Conservation (phyloP, 192 early-diverging fungal species). For the Umbelopsis sp. region DNA sequence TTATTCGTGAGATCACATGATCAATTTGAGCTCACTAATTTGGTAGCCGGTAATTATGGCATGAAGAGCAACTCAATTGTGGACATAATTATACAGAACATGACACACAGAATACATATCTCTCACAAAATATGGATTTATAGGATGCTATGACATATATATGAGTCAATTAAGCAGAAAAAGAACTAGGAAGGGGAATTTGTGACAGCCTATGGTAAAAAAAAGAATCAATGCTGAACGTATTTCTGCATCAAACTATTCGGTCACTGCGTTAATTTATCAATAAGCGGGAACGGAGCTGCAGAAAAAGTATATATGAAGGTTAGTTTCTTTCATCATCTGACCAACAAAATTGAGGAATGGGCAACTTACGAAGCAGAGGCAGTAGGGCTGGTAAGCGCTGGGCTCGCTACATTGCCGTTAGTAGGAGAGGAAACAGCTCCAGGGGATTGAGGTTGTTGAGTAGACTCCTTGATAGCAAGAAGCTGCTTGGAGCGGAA, state of each 20-base stretch:
- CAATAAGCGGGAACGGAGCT: slow-evolving; percentile 23
- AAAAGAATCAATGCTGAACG: slow-evolving; percentile 10
- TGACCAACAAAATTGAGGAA: neutral
- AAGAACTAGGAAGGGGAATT: slow-evolving; percentile 15
- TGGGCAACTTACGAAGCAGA: slow-evolving; percentile 22
- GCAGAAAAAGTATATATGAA: neutral
- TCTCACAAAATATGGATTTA: slow-evolving; percentile 11
- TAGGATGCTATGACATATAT: slow-evolving; percentile 16
- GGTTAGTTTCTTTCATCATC: neutral
- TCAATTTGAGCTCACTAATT: neutral
- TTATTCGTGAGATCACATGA: neutral
- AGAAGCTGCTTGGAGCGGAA: slow-evolving; percentile 82
- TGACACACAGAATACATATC: too few relatives aligned
- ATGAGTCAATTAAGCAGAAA: slow-evolving; percentile 10
- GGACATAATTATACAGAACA: too few relatives aligned
- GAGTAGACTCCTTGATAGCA: slow-evolving; percentile 58
- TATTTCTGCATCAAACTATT: neutral
- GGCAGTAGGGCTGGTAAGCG: slow-evolving; percentile 25
- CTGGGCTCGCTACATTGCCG: neutral
- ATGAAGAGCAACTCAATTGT: too few relatives aligned
- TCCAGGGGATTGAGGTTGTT: slow-evolving; percentile 31
- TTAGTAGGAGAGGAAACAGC: slow-evolving; percentile 18
- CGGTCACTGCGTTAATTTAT: neutral
- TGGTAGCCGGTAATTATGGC: too few relatives aligned
- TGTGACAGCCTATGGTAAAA: neutral